Evolutionary conservation across 805 yeast species (phyloP).

Genomic region (Zygoascus bituminiphila): DNA sequence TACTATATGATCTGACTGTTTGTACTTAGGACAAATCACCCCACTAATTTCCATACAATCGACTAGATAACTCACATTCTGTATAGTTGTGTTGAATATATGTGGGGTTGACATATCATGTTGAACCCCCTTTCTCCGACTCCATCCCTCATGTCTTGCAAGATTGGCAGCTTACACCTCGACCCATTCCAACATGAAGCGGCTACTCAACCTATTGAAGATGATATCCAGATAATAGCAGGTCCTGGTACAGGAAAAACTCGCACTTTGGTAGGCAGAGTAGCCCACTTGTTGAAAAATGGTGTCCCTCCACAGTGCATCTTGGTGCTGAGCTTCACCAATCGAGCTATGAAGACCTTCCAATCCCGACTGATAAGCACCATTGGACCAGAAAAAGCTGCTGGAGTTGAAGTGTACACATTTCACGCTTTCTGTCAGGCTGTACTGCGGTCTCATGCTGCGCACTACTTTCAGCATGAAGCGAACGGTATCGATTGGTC

Average conservation of each 20-base stretch:
- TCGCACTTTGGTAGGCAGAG: slow-evolving; percentile 68
- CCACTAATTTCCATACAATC: too few species aligned
- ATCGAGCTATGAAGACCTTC: slow-evolving; percentile 86
- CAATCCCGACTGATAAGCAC: slow-evolving; percentile 41
- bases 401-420: slow-evolving; percentile 61
- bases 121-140: too few species aligned
- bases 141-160: not conserved
- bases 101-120: too few species aligned
- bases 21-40: too few species aligned
- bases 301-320: slow-evolving; percentile 53
- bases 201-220: slow-evolving; percentile 9
- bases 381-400: slow-evolving; percentile 2
- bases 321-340: slow-evolving; percentile 86
- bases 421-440: slow-evolving; percentile 73
- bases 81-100: too few species aligned
- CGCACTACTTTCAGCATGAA: not conserved
- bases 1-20: too few species aligned
- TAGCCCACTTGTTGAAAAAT: slow-evolving; percentile 49
- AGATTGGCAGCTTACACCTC: slow-evolving; percentile 3
- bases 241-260: slow-evolving; percentile 79
- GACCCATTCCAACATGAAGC: slow-evolving; percentile 13
- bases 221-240: slow-evolving; percentile 42
- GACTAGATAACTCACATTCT: too few species aligned
- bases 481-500: not conserved
- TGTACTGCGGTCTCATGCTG: not conserved